Evolutionary conservation across 441 rosid species (phyloP).

Genomic region (Viola pubescens): DNA sequence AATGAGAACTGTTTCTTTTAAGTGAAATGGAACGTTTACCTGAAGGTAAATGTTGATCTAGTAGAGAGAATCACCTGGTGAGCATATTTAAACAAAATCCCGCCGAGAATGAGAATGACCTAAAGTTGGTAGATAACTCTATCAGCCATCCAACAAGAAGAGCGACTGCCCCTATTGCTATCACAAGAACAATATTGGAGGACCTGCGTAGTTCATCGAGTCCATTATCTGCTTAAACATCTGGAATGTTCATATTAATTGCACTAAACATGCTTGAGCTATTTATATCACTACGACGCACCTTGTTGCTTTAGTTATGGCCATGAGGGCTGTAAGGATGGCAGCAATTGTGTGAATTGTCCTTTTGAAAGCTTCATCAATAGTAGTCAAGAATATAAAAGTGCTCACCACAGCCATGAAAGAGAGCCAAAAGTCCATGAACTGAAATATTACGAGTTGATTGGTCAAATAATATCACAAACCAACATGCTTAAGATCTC

Average conservation of each 20-base stretch:
- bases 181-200: conserved; percentile 67
- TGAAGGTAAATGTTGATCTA: background rate
- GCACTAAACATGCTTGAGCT: conserved; percentile 11
- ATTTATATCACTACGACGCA: conserved; percentile 13
- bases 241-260: background rate
- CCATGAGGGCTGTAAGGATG: conserved; percentile 87
- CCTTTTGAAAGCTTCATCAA: conserved; percentile 66
- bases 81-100: conserved; percentile 35
- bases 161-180: conserved; percentile 71
- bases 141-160: conserved; percentile 74
- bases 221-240: conserved; percentile 11
- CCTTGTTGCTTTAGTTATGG: conserved; percentile 95
- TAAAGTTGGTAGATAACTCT: conserved; percentile 55
- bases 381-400: conserved; percentile 68
- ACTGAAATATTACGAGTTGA: conserved; percentile 44
- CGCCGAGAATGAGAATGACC: conserved; percentile 45
- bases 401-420: conserved; percentile 97
- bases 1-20: background rate
- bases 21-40: background rate
- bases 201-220: conserved; percentile 41
- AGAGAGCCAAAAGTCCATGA: conserved; percentile 99
- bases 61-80: conserved; percentile 34
- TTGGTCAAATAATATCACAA: conserved; percentile 18
- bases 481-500: background rate
- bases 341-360: conserved; percentile 85